Evolutionary conservation across 495 filamentous ascomycete species (phyloP).

Genomic region (Penicillium fimorum): DNA sequence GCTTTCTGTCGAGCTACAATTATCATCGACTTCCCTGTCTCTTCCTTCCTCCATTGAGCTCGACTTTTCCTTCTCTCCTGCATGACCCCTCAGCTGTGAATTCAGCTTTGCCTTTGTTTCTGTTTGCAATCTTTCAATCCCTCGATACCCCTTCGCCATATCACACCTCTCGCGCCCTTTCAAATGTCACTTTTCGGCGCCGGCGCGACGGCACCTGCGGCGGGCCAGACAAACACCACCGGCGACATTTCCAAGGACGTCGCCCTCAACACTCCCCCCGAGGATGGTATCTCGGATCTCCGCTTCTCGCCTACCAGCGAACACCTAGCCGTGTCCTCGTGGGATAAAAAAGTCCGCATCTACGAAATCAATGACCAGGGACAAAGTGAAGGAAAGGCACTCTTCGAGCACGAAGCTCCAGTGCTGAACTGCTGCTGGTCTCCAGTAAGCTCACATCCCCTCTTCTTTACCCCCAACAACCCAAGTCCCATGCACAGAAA

Average conservation of each 20-base stretch:
- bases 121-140: neutral
- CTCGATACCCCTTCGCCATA: neutral
- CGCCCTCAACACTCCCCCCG: slow-evolving; percentile 68
- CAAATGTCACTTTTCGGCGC: slow-evolving; percentile 63
- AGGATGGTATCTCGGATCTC: slow-evolving; percentile 83
- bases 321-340: slow-evolving; percentile 80
- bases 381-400: slow-evolving; percentile 70
- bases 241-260: slow-evolving; percentile 92
- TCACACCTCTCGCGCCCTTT: slow-evolving; percentile 19
- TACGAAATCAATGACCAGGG: slow-evolving; percentile 78
- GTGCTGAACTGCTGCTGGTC: slow-evolving; percentile 81
- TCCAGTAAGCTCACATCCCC: slow-evolving; percentile 57
- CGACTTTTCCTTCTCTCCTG: slow-evolving; percentile 1
- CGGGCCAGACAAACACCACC: slow-evolving; percentile 63
- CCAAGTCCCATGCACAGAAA: neutral
- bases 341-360: slow-evolving; percentile 93
- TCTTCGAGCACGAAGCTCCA: slow-evolving; percentile 73
- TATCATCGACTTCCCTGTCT: slow-evolving; percentile 5
- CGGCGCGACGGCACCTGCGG: slow-evolving; percentile 41
- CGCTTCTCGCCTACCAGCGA: slow-evolving; percentile 75
- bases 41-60: slow-evolving; percentile 6
- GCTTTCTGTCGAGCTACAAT: slow-evolving; percentile 13
- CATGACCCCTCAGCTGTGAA: slow-evolving; percentile 1
- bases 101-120: neutral
- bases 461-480: neutral